Percentiles rank a stretch among this genome's conserved stretches.
Evolutionary conservation across 805 yeast species (phyloP).

Genomic region (Zygoascus biomembranicola): DNA sequence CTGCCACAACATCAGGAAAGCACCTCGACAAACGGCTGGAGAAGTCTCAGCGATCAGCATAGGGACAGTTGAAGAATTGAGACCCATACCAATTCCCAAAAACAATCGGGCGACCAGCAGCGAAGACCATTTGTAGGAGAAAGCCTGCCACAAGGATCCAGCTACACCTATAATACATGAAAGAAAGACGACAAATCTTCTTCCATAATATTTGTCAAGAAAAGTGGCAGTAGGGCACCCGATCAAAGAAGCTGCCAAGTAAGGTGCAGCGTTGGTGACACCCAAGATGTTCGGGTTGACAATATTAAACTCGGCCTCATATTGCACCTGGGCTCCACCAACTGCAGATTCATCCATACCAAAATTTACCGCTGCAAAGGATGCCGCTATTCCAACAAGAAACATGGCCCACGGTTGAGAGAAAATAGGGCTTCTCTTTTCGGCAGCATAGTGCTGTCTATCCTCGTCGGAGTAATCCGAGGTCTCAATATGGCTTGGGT

Average conservation of each 20-base stretch:
- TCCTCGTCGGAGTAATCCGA: neutral
- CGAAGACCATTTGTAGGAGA: conserved; percentile 51
- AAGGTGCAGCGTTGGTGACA: conserved; percentile 62
- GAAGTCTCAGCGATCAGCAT: conserved; percentile 69
- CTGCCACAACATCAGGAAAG: conserved; percentile 60
- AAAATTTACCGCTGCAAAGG: conserved; percentile 3
- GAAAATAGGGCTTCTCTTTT: neutral
- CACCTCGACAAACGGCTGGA: conserved; percentile 69
- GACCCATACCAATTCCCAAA: conserved; percentile 48
- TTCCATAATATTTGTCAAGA: conserved; percentile 47
- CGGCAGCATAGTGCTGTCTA: neutral
- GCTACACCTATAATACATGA: conserved; percentile 53
- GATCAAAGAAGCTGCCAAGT: conserved; percentile 51
- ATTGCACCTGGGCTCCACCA: conserved; percentile 62
- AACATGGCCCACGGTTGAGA: conserved; percentile 1
- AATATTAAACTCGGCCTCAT: conserved; percentile 48
- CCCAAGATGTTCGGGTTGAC: conserved; percentile 45
- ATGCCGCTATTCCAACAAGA: conserved; percentile 1
- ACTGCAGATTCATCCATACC: conserved; percentile 76
- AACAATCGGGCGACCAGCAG: conserved; percentile 57
- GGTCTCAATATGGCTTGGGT: neutral
- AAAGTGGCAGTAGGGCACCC: conserved; percentile 60
- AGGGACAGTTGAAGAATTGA: conserved; percentile 41
- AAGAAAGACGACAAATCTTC: conserved; percentile 60
- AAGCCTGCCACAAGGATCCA: conserved; percentile 64